Conservation (phyloP, 192 early-diverging fungal genomes). For the Allomyces macrogynus region DNA sequence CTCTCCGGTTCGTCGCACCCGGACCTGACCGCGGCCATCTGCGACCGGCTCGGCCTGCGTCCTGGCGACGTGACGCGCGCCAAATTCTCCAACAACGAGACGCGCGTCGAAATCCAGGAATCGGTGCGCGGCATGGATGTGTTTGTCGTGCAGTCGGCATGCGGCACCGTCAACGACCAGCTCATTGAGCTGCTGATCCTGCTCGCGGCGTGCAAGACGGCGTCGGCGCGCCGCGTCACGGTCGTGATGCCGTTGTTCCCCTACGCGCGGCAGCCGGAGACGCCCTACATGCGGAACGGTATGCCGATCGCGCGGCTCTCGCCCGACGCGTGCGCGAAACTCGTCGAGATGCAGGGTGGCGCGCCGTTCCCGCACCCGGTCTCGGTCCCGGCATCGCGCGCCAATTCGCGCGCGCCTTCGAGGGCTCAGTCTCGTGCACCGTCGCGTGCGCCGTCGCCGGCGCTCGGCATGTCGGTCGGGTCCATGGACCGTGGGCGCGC, state of each 20-base stretch:
- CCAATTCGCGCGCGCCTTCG: too few relatives aligned
- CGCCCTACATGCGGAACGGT: conserved; percentile 4
- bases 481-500: too few relatives aligned
- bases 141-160: conserved; percentile 60
- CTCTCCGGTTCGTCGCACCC: conserved; percentile 76
- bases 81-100: conserved; percentile 92
- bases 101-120: conserved; percentile 81
- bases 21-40: conserved; percentile 51
- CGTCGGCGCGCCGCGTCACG: conserved; percentile 1
- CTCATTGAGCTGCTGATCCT: conserved; percentile 7
- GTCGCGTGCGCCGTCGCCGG: too few relatives aligned
- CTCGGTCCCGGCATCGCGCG: too few relatives aligned
- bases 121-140: conserved; percentile 78
- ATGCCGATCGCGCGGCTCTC: conserved; percentile 4
- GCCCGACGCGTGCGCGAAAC: conserved; percentile 1
- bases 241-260: conserved; percentile 6
- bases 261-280: conserved; percentile 6
- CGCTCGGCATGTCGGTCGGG: too few relatives aligned
- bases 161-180: conserved; percentile 6
- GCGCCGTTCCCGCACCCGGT: too few relatives aligned
- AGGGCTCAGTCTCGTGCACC: too few relatives aligned
- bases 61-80: conserved; percentile 45
- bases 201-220: conserved; percentile 4
- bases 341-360: conserved; percentile 1
- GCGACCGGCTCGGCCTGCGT: conserved; percentile 54